Evolutionary conservation across 208 protist species (phyloP), one percentile per base, ranked within the genome.

Genomic region (Phytomonas sp.): DNA sequence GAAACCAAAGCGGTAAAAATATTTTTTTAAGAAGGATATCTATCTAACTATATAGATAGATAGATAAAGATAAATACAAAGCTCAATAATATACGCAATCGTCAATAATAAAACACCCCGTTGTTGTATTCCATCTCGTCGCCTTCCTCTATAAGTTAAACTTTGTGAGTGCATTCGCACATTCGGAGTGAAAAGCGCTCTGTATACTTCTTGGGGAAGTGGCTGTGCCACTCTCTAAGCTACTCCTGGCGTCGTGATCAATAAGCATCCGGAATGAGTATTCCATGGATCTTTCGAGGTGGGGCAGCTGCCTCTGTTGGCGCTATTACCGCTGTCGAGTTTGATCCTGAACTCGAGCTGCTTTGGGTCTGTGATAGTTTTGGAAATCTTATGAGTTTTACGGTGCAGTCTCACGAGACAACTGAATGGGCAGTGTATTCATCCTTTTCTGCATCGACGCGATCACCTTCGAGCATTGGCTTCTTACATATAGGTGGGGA

Each of bases 281-380:
- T 71, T 34, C 85, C 81, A 70, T 96, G 91, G 88, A 84, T 89
- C 74, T 81, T 84, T 28, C 74, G 85, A 33, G 83, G 87, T n/a
- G 81, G 77, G 23, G 83, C 78, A 53, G 79, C 82, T 61, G 84
- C 86, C 8, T 87, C 83, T 23, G 70, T 90, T 13, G 85, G 85
- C 28, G 80, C 71, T 43, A 81, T 96, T 71, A 94, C 81, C 33
- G 83, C 91, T 11, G 76, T 96, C 13, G 84, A 92, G 77, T 96
- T 96, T 71, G 91, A 96, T 72, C 88, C 88, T 11, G 84, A 91
- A 46, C 64, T 92, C 34, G 91, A 96, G 79, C 76, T 96, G 66
- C 79, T 96, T 36, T 96, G 91, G 91, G 75, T 88, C 29, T 83
- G 81, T 69, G 91, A 96, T 67, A 81, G 75, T 70, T 94, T 85